Percentiles rank a stretch among this genome's conserved stretches.
Evolutionary conservation across 331 rosid genomes (phyloP).

Genomic region (Prunus yedoensis): DNA sequence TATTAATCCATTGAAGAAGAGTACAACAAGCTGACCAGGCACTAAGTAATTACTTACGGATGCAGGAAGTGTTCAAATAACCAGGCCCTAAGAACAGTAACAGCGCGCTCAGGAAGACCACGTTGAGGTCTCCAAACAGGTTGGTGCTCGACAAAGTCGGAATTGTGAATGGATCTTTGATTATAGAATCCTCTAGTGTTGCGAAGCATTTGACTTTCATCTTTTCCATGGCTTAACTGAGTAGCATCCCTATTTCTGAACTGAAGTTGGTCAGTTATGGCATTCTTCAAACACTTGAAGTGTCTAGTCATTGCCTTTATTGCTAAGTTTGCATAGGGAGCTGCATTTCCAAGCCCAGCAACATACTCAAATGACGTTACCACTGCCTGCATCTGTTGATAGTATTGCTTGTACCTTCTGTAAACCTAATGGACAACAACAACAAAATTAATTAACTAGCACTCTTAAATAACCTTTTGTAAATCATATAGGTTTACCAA

Average conservation of each 20-base stretch:
- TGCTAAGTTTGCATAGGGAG: constrained; percentile 85
- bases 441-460: not conserved
- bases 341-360: constrained; percentile 77
- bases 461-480: not conserved
- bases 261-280: constrained; percentile 81
- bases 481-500: not conserved
- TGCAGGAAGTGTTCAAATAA: constrained; percentile 90
- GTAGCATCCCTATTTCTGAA: constrained; percentile 40
- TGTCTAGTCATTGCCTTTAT: constrained; percentile 80
- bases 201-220: constrained; percentile 45
- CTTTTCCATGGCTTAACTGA: constrained; percentile 38
- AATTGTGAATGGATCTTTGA: constrained; percentile 44
- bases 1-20: not conserved
- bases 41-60: constrained; percentile 57
- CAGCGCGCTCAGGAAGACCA: constrained; percentile 94
- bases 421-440: constrained; percentile 49
- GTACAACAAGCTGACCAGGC: not conserved
- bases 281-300: constrained; percentile 76
- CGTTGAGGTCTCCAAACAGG: constrained; percentile 97
- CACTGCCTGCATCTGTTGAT: constrained; percentile 78
- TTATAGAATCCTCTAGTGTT: constrained; percentile 39
- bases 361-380: constrained; percentile 84
- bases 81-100: constrained; percentile 87
- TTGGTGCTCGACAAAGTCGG: constrained; percentile 69
- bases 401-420: constrained; percentile 84